Percentiles rank a stretch among this genome's conserved stretches.
Evolutionary conservation across 2,329 filamentous ascomycete genomes (phyloP).

Genomic region (Nothophaeocryptopus gaeumannii): DNA sequence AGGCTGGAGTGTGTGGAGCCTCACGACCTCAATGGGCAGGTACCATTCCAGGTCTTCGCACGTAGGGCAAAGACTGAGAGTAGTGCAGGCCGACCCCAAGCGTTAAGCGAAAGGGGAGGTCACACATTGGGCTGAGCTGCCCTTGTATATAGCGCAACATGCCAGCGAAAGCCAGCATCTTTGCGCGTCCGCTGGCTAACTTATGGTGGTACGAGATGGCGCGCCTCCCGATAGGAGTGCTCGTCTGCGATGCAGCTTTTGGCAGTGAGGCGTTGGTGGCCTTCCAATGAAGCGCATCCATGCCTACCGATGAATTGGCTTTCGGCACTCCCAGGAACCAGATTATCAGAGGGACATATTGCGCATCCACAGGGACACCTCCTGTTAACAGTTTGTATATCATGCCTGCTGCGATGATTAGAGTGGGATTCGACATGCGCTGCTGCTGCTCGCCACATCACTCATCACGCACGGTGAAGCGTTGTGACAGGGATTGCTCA

Average conservation of each 20-base stretch:
- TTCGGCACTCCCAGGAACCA: conserved; percentile 18
- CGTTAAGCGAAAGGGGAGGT: conserved; percentile 14
- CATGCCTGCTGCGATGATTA: no score
- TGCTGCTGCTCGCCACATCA: not conserved
- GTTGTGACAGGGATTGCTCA: not conserved
- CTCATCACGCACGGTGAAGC: no score
- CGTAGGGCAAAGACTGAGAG: not conserved
- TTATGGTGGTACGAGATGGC: not conserved
- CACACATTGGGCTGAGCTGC: conserved; percentile 6
- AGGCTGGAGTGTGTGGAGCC: conserved; percentile 9
- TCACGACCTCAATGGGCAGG: conserved; percentile 7
- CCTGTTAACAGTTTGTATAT: no score
- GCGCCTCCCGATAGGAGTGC: not conserved
- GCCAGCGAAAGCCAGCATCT: not conserved
- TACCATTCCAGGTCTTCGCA: conserved; percentile 4
- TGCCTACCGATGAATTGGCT: conserved; percentile 13
- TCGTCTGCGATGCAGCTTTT: not conserved
- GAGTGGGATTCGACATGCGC: no score
- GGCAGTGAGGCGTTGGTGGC: conserved; percentile 13
- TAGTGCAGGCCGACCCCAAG: not conserved
- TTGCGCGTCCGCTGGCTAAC: not conserved
- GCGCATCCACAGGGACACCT: no score
- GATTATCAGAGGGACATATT: not conserved
- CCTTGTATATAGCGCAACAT: conserved; percentile 8
- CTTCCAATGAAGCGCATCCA: conserved; percentile 5